Conservation (phyloP, 75 land plant species). For the Pinus taeda region DNA sequence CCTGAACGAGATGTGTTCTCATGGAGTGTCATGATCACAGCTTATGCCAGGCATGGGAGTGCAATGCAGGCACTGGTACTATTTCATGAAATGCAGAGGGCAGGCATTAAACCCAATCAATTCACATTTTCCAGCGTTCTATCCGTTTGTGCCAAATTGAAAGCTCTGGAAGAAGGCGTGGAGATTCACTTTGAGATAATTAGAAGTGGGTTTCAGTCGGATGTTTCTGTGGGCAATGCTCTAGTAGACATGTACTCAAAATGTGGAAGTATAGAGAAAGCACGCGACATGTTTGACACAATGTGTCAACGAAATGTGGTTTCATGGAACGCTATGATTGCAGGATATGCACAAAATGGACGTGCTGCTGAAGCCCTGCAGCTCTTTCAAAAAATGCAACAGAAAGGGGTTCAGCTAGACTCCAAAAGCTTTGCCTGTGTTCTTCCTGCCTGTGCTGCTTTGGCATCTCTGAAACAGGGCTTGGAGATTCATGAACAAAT, state of each 20-base stretch:
- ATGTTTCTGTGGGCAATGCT: constrained; percentile 22
- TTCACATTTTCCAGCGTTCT: constrained; percentile 46
- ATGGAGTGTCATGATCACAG: constrained; percentile 35
- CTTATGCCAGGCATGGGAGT: constrained; percentile 28
- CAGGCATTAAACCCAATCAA: constrained; percentile 24
- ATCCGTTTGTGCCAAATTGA: constrained; percentile 25
- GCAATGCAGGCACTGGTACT: constrained; percentile 14
- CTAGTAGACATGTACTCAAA: constrained; percentile 43
- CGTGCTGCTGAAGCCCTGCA: not conserved
- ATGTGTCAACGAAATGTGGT: constrained; percentile 2
- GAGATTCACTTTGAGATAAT: constrained; percentile 26
- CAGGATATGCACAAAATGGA: constrained; percentile 11
- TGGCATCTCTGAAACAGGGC: no score
- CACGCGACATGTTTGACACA: constrained; percentile 27
- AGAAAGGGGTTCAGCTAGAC: not conserved
- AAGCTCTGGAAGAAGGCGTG: constrained; percentile 19
- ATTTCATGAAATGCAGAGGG: constrained; percentile 18
- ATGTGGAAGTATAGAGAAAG: constrained; percentile 25
- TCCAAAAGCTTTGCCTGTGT: no score
- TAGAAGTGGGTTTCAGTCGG: constrained; percentile 17
- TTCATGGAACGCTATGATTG: constrained; percentile 16
- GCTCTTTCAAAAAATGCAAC: constrained; percentile 6
- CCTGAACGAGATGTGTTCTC: constrained; percentile 10
- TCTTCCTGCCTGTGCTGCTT: no score
- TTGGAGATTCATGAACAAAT: no score